Conservation (phyloP, 1,139 yeast species). For the Taphrina wiesneri region DNA sequence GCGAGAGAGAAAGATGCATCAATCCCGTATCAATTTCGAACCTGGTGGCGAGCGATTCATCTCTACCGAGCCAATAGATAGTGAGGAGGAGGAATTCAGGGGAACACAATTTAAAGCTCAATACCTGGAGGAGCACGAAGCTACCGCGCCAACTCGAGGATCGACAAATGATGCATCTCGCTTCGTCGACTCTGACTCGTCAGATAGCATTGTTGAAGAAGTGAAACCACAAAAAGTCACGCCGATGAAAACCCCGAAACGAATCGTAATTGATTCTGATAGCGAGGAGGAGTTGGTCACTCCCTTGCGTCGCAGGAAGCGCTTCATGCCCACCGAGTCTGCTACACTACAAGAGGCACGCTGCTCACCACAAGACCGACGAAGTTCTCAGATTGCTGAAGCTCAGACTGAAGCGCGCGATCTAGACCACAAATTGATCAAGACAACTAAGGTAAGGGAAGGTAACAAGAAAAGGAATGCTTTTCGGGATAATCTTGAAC, state of each 20-base stretch:
- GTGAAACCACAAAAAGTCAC: background rate
- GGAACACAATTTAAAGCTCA: constrained; percentile 5
- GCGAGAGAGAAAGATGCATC: background rate
- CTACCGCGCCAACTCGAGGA: background rate
- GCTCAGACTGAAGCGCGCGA: constrained; percentile 6
- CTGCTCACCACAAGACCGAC: background rate
- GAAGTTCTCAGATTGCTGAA: constrained; percentile 4
- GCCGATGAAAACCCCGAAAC: background rate
- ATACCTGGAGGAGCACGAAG: background rate
- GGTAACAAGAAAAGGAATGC: constrained; percentile 12
- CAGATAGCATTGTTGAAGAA: background rate
- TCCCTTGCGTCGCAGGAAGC: constrained; percentile 15
- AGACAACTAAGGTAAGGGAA: constrained; percentile 1
- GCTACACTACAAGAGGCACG: background rate
- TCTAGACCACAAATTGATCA: constrained; percentile 4
- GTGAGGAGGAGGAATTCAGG: constrained; percentile 30
- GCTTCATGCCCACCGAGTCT: constrained; percentile 9
- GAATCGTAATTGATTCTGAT: constrained; percentile 2
- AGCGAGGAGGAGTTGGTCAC: constrained; percentile 31
- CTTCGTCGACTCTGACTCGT: too few relatives aligned
- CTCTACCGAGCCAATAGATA: constrained; percentile 9
- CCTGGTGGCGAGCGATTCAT: background rate
- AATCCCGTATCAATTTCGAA: constrained; percentile 5
- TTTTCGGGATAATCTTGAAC: constrained; percentile 8
- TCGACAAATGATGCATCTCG: background rate